Conservation (phyloP, 2,329 filamentous ascomycete species). For the Calonectria pseudoturangicola region DNA sequence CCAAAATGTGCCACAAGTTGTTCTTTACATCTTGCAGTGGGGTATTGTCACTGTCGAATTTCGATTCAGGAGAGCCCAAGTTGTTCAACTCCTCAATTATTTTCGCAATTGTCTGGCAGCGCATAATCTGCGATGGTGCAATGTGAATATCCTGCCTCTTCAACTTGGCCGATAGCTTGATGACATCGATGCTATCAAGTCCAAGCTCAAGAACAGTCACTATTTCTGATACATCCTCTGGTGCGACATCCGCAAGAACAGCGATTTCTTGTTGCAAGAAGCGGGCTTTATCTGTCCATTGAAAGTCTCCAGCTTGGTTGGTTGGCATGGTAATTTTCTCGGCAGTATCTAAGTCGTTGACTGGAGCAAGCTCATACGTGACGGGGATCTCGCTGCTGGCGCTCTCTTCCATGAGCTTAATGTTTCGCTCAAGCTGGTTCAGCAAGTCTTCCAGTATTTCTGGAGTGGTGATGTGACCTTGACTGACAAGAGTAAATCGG, state of each 20-base stretch:
- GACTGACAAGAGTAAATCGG: constrained; percentile 75
- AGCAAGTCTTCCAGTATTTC: constrained; percentile 57
- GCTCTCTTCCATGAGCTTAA: constrained; percentile 38
- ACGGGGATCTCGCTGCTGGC: constrained; percentile 39
- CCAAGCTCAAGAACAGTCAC: constrained; percentile 87
- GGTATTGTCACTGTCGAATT: constrained; percentile 7
- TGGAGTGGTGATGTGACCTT: constrained; percentile 62
- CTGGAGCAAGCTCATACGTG: neutral
- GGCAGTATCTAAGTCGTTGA: neutral
- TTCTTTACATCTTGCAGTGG: constrained; percentile 50
- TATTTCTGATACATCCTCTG: constrained; percentile 70
- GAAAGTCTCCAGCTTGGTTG: constrained; percentile 61
- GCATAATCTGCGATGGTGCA: constrained; percentile 86
- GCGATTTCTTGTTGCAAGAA: constrained; percentile 78
- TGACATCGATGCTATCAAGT: constrained; percentile 93
- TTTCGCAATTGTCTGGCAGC: constrained; percentile 78
- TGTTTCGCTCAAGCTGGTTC: constrained; percentile 59
- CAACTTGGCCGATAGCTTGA: constrained; percentile 86
- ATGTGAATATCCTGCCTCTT: constrained; percentile 76
- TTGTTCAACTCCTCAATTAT: constrained; percentile 64
- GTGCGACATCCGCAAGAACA: constrained; percentile 72
- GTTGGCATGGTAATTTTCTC: constrained; percentile 58
- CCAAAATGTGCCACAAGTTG: constrained; percentile 63
- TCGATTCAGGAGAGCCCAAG: neutral
- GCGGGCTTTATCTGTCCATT: constrained; percentile 74